Evolutionary conservation across 768 basidiomycete species (phyloP).

Genomic region (Neoboletus magnificus): DNA sequence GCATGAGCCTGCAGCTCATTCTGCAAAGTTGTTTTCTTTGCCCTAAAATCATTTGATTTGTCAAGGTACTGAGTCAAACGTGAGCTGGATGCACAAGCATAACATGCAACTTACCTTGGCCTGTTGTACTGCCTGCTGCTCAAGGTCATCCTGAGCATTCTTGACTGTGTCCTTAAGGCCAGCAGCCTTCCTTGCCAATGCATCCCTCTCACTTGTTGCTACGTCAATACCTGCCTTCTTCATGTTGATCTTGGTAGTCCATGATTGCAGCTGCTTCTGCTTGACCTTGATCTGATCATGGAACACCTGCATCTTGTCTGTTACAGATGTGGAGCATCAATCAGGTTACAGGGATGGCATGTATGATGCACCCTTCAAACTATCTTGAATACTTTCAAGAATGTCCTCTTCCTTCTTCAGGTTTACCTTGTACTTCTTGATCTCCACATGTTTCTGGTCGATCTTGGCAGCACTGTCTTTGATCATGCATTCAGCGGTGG

Average conservation of each 20-base stretch:
- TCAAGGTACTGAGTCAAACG: slow-evolving; percentile 13
- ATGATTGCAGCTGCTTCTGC: slow-evolving; percentile 92
- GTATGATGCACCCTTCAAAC: slow-evolving; percentile 66
- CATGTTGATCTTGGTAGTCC: slow-evolving; percentile 84
- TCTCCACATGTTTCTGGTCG: slow-evolving; percentile 60
- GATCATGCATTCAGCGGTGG: slow-evolving; percentile 62
- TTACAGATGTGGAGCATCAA: neutral
- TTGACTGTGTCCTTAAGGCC: slow-evolving; percentile 45
- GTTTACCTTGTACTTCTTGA: slow-evolving; percentile 64
- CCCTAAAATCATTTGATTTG: slow-evolving; percentile 18
- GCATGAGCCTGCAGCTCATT: slow-evolving; percentile 45
- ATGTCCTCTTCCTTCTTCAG: slow-evolving; percentile 77
- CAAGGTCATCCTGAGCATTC: slow-evolving; percentile 47
- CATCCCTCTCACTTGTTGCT: slow-evolving; percentile 80
- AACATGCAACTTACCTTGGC: slow-evolving; percentile 51
- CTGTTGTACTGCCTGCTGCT: slow-evolving; percentile 44
- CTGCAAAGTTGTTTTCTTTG: slow-evolving; percentile 28
- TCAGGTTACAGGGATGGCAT: neutral
- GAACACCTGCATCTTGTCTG: slow-evolving; percentile 94
- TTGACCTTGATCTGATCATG: slow-evolving; percentile 89
- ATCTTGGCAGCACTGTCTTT: slow-evolving; percentile 70
- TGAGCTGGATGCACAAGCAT: neutral
- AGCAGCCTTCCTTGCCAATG: slow-evolving; percentile 72
- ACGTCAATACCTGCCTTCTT: slow-evolving; percentile 83
- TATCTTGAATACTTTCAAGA: slow-evolving; percentile 77